Base-by-base conservation (phyloP, 495 filamentous ascomycete genomes). In the Entonaema liquescens region DNA sequence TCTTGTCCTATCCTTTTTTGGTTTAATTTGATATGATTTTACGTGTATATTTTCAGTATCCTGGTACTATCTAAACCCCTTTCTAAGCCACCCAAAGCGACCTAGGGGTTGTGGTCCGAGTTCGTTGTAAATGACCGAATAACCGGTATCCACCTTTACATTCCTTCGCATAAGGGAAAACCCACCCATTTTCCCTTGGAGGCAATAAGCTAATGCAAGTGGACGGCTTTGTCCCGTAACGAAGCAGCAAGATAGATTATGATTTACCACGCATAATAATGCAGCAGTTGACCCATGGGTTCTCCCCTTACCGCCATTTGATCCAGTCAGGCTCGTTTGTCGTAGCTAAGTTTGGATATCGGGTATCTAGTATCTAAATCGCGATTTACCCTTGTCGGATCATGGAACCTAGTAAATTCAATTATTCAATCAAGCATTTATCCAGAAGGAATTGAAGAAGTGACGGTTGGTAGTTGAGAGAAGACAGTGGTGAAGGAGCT, bases 201-300 rank as follows among this genome's bases (percentile, higher is more conserved):
- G 36, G 59, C 44, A 64, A 36, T 40, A 53, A 64, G 53, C 64
- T 72, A 72, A 72, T 67, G 69, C 69, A 72, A 28, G 59, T 55
- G 58, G 44, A 31, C 59, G 31, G 44, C 29, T 50, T 63, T 33
- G 58, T 64, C 29, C 55, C 64, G 63, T 35, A 49, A 15, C 19
- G 59, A 67, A 60, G 64, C 25, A 67, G 35, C 59, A 64, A 38
- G 6, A 53, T 67, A 60, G 35, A 72, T 72, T 72, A 44, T 54
- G 69, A 72, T 72, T 67, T 67, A 49, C 59, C 67, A 42, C 29
- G 52, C 57, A 67, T 62, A 26, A 47, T 25, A 23, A 35, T 59
- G 53, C 25, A 62, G 68, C 35, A 42, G 42, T 67, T 19, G 5
- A 60, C 15, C 31, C 36, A 47, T 31, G 13, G 47, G 52, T 23